A percentile compares a stretch with the other conserved stretches of the same genome.
These are phyloP conservation scores for Elaeis guineensis DNA, from an alignment of 176 grass and related monocot genomes.

Conservation along the genomic window DNA sequence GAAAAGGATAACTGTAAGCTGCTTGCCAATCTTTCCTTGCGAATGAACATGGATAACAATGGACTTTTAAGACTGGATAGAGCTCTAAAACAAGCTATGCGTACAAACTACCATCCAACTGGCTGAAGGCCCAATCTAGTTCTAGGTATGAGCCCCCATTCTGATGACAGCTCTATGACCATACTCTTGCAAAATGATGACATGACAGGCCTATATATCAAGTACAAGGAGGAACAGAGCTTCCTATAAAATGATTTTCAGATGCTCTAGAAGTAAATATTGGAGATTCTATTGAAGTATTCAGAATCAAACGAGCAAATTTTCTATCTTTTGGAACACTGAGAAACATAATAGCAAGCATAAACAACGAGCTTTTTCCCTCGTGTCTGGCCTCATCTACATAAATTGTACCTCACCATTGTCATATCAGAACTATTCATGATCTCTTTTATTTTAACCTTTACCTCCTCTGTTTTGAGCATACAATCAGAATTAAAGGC, in stretches of 20 bases:
- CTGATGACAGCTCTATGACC: conserved; percentile 16
- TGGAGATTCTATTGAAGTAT: conserved; percentile 36
- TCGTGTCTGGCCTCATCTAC: too few relatives aligned
- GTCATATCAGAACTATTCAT: too few relatives aligned
- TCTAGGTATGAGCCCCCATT: conserved; percentile 26
- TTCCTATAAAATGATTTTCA: conserved; percentile 18
- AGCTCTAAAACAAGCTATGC: not conserved
- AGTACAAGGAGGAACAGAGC: conserved; percentile 15
- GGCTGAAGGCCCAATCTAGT: conserved; percentile 24
- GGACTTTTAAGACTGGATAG: not conserved
- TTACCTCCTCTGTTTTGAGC: too few relatives aligned
- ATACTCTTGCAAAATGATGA: conserved; percentile 26
- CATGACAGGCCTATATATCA: conserved; percentile 28
- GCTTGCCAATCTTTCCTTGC: not conserved
- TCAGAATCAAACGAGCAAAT: not conserved
- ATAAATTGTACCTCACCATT: too few relatives aligned
- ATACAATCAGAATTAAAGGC: too few relatives aligned
- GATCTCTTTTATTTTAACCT: too few relatives aligned
- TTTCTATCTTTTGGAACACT: too few relatives aligned
- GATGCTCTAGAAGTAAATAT: conserved; percentile 30
- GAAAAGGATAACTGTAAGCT: conserved; percentile 3
- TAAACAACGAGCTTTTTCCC: too few relatives aligned
- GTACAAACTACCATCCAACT: conserved; percentile 34
- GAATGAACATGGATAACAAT: conserved; percentile 4
- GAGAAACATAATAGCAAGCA: too few relatives aligned